phyloP scores from a whole-genome alignment of 2,329 filamentous ascomycete genomes.

The Lasiodiplodia gonubiensis region DNA sequence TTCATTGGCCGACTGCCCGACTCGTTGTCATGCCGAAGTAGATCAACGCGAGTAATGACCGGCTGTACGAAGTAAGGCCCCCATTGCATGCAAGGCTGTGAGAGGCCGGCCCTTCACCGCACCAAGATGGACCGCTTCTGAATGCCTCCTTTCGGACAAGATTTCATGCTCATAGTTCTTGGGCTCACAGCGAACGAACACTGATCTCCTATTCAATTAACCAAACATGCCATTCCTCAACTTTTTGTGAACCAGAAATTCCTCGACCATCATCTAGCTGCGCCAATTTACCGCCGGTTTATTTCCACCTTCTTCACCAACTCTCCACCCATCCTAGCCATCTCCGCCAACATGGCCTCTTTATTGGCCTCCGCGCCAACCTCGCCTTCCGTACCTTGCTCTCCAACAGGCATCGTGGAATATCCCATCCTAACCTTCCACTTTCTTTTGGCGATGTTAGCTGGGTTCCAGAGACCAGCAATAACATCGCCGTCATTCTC shows the following conservation, averaged over 20 bases:
- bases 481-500: conserved; percentile 63
- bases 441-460: conserved; percentile 54
- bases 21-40: neutral
- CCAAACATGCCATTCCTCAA: neutral
- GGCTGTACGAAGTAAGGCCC: neutral
- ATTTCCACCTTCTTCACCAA: conserved; percentile 56
- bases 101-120: no score
- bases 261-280: neutral
- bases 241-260: neutral
- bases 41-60: neutral
- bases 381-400: conserved; percentile 42
- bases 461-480: conserved; percentile 70
- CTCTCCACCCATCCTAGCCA: conserved; percentile 65
- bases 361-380: conserved; percentile 68
- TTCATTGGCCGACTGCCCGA: no score
- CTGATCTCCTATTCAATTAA: neutral
- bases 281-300: neutral
- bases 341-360: conserved; percentile 72
- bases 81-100: neutral
- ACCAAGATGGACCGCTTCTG: neutral
- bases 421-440: conserved; percentile 77
- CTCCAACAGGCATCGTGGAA: conserved; percentile 62
- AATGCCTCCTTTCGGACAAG: neutral
- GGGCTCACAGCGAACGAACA: neutral
- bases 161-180: neutral